Evolutionary conservation across 1,284 basidiomycete genomes (phyloP).

Genomic region (Ganoderma multipileum): DNA sequence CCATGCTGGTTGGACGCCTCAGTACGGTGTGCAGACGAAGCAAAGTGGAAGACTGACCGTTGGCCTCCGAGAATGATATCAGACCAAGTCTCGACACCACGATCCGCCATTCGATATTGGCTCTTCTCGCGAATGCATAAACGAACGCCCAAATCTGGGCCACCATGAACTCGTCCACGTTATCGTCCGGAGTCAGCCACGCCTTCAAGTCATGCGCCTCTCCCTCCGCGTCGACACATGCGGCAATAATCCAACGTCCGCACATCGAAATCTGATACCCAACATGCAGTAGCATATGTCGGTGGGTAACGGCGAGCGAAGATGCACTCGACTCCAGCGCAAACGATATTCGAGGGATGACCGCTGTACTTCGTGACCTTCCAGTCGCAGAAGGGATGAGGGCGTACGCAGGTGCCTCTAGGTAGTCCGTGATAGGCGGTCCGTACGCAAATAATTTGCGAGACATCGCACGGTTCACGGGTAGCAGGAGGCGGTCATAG

Average conservation of each 20-base stretch:
- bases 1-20: conserved; percentile 62
- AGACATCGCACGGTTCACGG: conserved; percentile 65
- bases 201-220: conserved; percentile 72
- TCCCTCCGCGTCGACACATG: conserved; percentile 79
- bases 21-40: conserved; percentile 8
- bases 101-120: conserved; percentile 81
- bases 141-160: conserved; percentile 73
- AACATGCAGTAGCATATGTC: conserved; percentile 76
- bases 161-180: conserved; percentile 50
- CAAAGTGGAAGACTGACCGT: conserved; percentile 55
- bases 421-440: conserved; percentile 49
- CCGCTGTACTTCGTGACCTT: conserved; percentile 30
- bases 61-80: conserved; percentile 64
- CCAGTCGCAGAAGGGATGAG: conserved; percentile 57
- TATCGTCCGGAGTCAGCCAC: conserved; percentile 62
- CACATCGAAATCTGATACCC: conserved; percentile 71
- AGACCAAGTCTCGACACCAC: conserved; percentile 71
- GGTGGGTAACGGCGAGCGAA: conserved; percentile 72
- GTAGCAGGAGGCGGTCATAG: conserved; percentile 72
- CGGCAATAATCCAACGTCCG: conserved; percentile 76
- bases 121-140: conserved; percentile 61
- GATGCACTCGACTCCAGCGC: conserved; percentile 50
- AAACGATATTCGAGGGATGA: conserved; percentile 45
- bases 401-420: conserved; percentile 71
- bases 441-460: conserved; percentile 53